These are phyloP conservation scores for Boletus sensibilis DNA, from an alignment of 768 basidiomycete species.

Conservation along the genomic window DNA sequence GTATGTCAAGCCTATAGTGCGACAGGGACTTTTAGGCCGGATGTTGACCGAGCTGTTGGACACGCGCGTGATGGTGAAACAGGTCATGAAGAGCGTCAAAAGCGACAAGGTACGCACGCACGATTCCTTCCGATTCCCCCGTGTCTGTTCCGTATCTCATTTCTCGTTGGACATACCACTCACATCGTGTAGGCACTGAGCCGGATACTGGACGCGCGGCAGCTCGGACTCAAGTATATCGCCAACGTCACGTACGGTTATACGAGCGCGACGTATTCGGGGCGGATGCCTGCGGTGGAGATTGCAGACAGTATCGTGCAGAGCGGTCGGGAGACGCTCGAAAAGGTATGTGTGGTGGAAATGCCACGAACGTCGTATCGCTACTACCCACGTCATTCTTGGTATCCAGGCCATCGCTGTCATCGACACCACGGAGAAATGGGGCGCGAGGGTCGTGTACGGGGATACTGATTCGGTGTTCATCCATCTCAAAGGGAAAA, in stretches of 20 bases:
- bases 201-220: slow-evolving; percentile 83
- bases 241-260: slow-evolving; percentile 96
- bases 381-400: not conserved
- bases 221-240: slow-evolving; percentile 91
- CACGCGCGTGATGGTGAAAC: slow-evolving; percentile 97
- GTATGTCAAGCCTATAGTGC: slow-evolving; percentile 82
- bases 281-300: slow-evolving; percentile 97
- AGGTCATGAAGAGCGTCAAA: slow-evolving; percentile 83
- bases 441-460: slow-evolving; percentile 93
- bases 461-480: slow-evolving; percentile 98
- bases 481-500: slow-evolving; percentile 83
- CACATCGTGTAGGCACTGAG: slow-evolving; percentile 55
- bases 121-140: not conserved
- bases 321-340: slow-evolving; percentile 91
- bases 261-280: slow-evolving; percentile 90
- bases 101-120: slow-evolving; percentile 63
- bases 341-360: slow-evolving; percentile 59
- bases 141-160: not conserved
- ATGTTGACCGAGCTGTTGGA: slow-evolving; percentile 93
- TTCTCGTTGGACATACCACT: not conserved
- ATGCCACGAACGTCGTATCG: not conserved
- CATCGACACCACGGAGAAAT: slow-evolving; percentile 74
- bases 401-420: slow-evolving; percentile 68
- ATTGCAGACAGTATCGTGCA: slow-evolving; percentile 98
- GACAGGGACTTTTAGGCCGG: slow-evolving; percentile 81